These are phyloP conservation scores for Penicillium nordicum DNA, from an alignment of 2,329 filamentous ascomycete genomes.

Conservation along the genomic window DNA sequence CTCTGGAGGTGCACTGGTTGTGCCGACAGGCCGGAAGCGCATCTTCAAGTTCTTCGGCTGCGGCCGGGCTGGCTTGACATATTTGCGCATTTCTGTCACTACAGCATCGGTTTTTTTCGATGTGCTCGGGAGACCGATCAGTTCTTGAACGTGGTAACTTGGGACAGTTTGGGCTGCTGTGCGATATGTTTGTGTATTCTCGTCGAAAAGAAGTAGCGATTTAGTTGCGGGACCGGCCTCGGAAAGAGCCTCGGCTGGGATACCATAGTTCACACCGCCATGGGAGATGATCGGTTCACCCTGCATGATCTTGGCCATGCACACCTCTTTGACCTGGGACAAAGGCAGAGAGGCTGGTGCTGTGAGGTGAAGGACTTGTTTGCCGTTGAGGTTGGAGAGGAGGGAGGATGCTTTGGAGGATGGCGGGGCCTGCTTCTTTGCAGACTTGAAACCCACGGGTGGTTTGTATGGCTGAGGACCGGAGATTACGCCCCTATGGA, in stretches of 20 bases:
- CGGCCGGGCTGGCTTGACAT: conserved; percentile 36
- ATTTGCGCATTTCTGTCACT: conserved; percentile 24
- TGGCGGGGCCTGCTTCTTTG: conserved; percentile 32
- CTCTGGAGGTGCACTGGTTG: conserved; percentile 29
- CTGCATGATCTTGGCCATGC: conserved; percentile 39
- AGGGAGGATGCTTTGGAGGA: conserved; percentile 34
- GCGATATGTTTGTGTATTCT: conserved; percentile 34
- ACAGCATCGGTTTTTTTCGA: conserved; percentile 24
- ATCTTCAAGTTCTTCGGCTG: conserved; percentile 45
- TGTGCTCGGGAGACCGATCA: conserved; percentile 32
- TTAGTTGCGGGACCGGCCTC: conserved; percentile 30
- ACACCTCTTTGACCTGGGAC: conserved; percentile 44
- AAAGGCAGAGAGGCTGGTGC: conserved; percentile 45
- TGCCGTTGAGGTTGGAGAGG: conserved; percentile 41
- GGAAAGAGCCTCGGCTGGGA: conserved; percentile 33
- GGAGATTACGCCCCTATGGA: conserved; percentile 20
- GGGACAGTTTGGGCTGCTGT: conserved; percentile 28
- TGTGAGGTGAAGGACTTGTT: conserved; percentile 50
- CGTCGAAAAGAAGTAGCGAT: conserved; percentile 37
- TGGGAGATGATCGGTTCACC: conserved; percentile 43
- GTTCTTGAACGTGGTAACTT: conserved; percentile 38
- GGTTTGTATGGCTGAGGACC: conserved; percentile 40
- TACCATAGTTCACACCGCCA: conserved; percentile 43
- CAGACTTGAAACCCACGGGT: conserved; percentile 42
- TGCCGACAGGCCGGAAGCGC: conserved; percentile 46